Base-by-base conservation (phyloP, 192 early-diverging fungal genomes). In the Irineochytrium annulatum region DNA sequence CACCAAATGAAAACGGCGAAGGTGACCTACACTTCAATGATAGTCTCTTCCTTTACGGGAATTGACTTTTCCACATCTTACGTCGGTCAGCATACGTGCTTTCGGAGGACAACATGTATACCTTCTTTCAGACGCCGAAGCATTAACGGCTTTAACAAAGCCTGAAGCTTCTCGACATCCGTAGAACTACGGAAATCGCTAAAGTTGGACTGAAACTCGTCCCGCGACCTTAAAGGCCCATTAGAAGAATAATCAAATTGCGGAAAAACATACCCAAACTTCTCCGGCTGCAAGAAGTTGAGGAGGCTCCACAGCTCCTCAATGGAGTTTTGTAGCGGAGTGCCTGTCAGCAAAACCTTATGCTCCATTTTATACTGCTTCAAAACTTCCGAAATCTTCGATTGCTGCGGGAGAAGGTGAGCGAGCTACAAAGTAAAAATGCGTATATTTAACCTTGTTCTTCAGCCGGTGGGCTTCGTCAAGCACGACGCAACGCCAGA, bases 391-490 rank as follows among this genome's bases (percentile, higher is more conserved):
- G 80, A 71, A 2, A 90, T 83, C 62, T 91, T 93, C 49, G 89
- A 89, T 19, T 80, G 14, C 49, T 59, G 19, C 19, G 31, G 28
- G 32, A 61, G 6, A 20, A 1, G 33, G 28, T 1, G 8, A 22
- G 4, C n/a, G 51, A 52, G 2, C 1, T 17, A 33, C 26, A 59
- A n/a, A 3, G 26, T 14, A 57, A 3, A 30, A n/a, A n/a, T n/a
- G n/a, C n/a, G n/a, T n/a, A n/a, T n/a, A n/a, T n/a, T n/a, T n/a
- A 32, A 67, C 76, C 65, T 87, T 88, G 72, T 91, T 92, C 58
- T 93, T 93, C 33, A 93, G 65, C n/a, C 85, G 71, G 64, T 93
- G 91, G 2, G 89, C 91, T 63, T 93, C 91, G 62, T 93, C 91
- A 19, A 93, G 77, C n/a, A 91, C 75, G 43, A 76, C 81, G 19